Conservation (phyloP, 495 filamentous ascomycete genomes). For the Aspergillus cristatus region DNA sequence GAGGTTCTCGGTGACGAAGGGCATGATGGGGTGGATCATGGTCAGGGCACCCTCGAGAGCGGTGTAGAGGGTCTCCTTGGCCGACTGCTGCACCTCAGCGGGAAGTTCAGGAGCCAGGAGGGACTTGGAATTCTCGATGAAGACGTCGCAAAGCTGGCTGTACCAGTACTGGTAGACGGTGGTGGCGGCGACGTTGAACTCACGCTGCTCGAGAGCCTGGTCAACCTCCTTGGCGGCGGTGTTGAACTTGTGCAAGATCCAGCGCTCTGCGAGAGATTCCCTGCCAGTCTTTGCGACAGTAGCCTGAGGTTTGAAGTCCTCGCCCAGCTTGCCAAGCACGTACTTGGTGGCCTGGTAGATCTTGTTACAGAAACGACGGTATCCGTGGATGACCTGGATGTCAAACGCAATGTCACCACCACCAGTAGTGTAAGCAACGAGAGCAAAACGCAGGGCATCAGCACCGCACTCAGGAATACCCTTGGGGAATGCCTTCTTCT, state of each 20-base stretch:
- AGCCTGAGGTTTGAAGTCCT: slow-evolving; percentile 58
- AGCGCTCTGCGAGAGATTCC: slow-evolving; percentile 67
- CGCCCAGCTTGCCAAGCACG: slow-evolving; percentile 65
- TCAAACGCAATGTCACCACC: slow-evolving; percentile 81
- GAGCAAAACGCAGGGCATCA: slow-evolving; percentile 74
- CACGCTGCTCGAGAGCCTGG: slow-evolving; percentile 54
- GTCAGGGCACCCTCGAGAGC: slow-evolving; percentile 58
- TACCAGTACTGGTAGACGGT: slow-evolving; percentile 64
- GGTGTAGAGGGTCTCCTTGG: slow-evolving; percentile 56
- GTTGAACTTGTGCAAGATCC: slow-evolving; percentile 80
- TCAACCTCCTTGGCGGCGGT: slow-evolving; percentile 65
- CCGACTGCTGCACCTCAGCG: slow-evolving; percentile 48
- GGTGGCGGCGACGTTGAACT: slow-evolving; percentile 59
- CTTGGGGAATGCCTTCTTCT: slow-evolving; percentile 67
- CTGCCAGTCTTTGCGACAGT: slow-evolving; percentile 49
- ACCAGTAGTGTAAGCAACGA: slow-evolving; percentile 78
- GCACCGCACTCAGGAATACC: slow-evolving; percentile 85
- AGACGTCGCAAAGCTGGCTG: slow-evolving; percentile 56
- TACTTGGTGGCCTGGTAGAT: slow-evolving; percentile 88
- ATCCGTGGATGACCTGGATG: slow-evolving; percentile 73
- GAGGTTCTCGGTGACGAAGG: slow-evolving; percentile 67
- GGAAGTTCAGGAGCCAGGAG: slow-evolving; percentile 53
- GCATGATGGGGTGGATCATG: slow-evolving; percentile 71
- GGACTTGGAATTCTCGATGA: slow-evolving; percentile 71
- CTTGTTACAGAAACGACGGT: slow-evolving; percentile 85